These are phyloP conservation scores for Cyphellophora europaea DNA, from an alignment of 2,329 filamentous ascomycete species.

Conservation along the genomic window DNA sequence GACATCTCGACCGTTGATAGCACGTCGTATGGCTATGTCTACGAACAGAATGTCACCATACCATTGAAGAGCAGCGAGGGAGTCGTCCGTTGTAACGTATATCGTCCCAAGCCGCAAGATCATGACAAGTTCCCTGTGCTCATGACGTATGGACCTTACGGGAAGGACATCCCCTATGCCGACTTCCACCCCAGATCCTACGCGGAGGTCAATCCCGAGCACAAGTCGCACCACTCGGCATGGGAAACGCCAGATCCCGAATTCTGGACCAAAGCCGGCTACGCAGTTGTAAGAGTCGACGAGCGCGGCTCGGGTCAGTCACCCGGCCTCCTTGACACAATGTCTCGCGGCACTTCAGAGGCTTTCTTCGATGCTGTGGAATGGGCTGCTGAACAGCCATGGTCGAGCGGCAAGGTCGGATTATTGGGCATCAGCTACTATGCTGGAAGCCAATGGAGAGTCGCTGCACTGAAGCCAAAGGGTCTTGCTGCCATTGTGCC, in stretches of 20 bases:
- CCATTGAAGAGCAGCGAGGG: constrained; percentile 31
- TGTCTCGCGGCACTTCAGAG: constrained; percentile 42
- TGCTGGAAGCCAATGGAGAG: constrained; percentile 46
- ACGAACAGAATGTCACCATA: constrained; percentile 40
- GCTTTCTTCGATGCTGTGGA: constrained; percentile 43
- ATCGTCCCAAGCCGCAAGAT: constrained; percentile 33
- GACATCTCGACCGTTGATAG: constrained; percentile 19
- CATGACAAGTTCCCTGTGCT: constrained; percentile 45
- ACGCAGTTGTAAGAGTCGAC: constrained; percentile 47
- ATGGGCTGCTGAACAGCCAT: constrained; percentile 41
- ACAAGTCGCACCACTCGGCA: constrained; percentile 43
- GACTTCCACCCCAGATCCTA: constrained; percentile 42
- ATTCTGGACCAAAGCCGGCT: constrained; percentile 47
- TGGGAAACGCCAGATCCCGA: constrained; percentile 52
- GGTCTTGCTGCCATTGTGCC: constrained; percentile 44
- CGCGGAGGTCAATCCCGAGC: constrained; percentile 43
- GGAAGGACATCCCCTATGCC: constrained; percentile 39
- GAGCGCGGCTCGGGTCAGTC: constrained; percentile 43
- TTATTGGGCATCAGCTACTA: constrained; percentile 44
- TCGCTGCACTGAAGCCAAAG: constrained; percentile 42
- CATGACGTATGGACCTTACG: constrained; percentile 64
- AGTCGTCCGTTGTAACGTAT: constrained; percentile 42
- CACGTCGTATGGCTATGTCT: constrained; percentile 35
- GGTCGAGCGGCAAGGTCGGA: constrained; percentile 43
- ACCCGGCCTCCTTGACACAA: constrained; percentile 42